phyloP scores from a whole-genome alignment of 1,139 yeast genomes.

The Zygosaccharomyces sapae region DNA sequence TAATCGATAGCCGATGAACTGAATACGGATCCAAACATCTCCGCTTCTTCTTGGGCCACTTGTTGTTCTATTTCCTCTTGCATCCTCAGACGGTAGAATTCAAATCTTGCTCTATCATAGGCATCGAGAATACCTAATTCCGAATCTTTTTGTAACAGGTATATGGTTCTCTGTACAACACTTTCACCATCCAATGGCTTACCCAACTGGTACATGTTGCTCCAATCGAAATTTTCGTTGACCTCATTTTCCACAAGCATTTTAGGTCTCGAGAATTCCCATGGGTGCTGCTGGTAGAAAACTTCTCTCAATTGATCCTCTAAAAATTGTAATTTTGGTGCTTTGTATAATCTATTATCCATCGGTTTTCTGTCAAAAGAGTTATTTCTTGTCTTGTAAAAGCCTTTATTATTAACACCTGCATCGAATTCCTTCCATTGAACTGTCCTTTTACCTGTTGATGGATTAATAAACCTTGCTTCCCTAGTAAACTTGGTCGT shows the following conservation, averaged over 20 bases:
- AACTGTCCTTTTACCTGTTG: conserved; percentile 22
- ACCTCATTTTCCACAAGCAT: conserved; percentile 72
- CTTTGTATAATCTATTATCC: conserved; percentile 44
- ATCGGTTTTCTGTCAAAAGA: conserved; percentile 33
- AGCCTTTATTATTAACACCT: conserved; percentile 19
- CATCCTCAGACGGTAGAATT: conserved; percentile 82
- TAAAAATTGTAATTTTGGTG: conserved; percentile 62
- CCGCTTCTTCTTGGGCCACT: conserved; percentile 77
- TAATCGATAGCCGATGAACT: conserved; percentile 56
- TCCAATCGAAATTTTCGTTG: conserved; percentile 63
- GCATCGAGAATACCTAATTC: conserved; percentile 54
- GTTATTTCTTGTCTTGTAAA: conserved; percentile 50
- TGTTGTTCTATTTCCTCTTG: conserved; percentile 73
- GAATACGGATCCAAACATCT: conserved; percentile 78
- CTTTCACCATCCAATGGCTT: conserved; percentile 87
- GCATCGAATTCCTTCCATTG: conserved; percentile 19
- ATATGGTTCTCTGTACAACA: conserved; percentile 87
- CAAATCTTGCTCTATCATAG: conserved; percentile 81
- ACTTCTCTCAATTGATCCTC: conserved; percentile 81
- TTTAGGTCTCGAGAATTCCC: conserved; percentile 97
- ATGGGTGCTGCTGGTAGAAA: conserved; percentile 91
- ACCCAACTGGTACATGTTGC: conserved; percentile 62
- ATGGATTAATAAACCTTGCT: conserved; percentile 43
- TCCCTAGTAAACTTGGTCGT: conserved; percentile 50
- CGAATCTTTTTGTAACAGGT: conserved; percentile 48